phyloP scores from a whole-genome alignment of 768 basidiomycete genomes.

The Pleurotus platypus region DNA sequence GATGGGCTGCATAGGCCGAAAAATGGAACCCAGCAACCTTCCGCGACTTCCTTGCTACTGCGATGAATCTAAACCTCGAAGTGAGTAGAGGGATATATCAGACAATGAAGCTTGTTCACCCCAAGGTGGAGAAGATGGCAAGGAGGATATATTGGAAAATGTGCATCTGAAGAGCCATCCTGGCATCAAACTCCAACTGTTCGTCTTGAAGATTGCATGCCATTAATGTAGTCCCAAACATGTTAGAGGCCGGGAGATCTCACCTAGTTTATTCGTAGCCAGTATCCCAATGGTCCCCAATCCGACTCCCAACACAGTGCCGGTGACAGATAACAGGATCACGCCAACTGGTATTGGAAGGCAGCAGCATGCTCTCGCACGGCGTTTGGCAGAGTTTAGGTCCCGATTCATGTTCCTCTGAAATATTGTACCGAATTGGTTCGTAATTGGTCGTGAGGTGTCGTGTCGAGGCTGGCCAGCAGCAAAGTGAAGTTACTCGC shows the following conservation, averaged over 20 bases:
- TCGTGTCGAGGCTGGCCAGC: constrained; percentile 5
- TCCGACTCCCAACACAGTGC: neutral
- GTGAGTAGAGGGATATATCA: neutral
- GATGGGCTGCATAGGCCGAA: constrained; percentile 1
- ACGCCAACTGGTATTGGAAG: constrained; percentile 1
- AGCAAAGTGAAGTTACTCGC: neutral
- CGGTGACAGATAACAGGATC: neutral
- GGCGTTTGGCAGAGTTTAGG: neutral
- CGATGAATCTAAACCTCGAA: neutral
- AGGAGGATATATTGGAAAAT: neutral
- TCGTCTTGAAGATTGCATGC: neutral
- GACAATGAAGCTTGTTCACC: neutral
- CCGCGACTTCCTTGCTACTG: neutral
- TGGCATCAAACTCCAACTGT: neutral
- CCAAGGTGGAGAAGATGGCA: neutral
- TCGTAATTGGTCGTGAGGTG: neutral
- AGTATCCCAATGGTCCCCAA: neutral
- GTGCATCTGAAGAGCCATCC: neutral
- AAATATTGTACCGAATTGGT: neutral
- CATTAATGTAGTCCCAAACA: neutral
- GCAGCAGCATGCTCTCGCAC: neutral
- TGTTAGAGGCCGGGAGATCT: neutral
- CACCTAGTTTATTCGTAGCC: neutral
- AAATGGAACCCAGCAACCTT: neutral
- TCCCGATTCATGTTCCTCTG: neutral